These are phyloP conservation scores for Ceratocystis albifundus DNA, from an alignment of 2,329 filamentous ascomycete species.

Conservation along the genomic window DNA sequence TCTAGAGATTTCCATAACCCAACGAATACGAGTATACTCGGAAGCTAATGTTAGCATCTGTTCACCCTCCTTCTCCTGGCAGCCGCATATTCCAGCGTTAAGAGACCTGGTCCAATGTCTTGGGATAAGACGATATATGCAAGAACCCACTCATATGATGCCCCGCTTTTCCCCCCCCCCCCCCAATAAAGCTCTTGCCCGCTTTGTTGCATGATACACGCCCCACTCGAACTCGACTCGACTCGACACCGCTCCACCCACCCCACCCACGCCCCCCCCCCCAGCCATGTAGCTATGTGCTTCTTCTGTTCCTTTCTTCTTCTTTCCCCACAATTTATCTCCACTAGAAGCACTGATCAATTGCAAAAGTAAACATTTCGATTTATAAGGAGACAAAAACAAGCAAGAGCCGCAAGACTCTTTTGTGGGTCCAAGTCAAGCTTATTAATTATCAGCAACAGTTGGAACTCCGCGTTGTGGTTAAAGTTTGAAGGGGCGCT, in stretches of 20 bases:
- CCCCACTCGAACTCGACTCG: too few species aligned
- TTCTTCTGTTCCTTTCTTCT: not conserved
- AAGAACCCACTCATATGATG: not conserved
- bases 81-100: not conserved
- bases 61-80: not conserved
- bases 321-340: not conserved
- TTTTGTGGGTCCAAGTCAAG: not conserved
- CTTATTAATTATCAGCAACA: not conserved
- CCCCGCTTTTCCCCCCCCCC: too few species aligned
- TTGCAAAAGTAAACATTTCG: not conserved
- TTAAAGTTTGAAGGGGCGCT: too few species aligned
- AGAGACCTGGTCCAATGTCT: not conserved
- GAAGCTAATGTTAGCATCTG: too few species aligned
- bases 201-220: not conserved
- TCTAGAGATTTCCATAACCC: too few species aligned
- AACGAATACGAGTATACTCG: too few species aligned
- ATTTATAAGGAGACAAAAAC: not conserved
- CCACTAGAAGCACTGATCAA: not conserved
- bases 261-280: not conserved
- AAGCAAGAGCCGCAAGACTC: constrained; percentile 8
- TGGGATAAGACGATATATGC: not conserved
- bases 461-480: not conserved
- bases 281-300: too few species aligned
- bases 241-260: too few species aligned
- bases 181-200: too few species aligned